phyloP scores from a whole-genome alignment of 306 rosid genomes.

The Potentilla sterilis region DNA sequence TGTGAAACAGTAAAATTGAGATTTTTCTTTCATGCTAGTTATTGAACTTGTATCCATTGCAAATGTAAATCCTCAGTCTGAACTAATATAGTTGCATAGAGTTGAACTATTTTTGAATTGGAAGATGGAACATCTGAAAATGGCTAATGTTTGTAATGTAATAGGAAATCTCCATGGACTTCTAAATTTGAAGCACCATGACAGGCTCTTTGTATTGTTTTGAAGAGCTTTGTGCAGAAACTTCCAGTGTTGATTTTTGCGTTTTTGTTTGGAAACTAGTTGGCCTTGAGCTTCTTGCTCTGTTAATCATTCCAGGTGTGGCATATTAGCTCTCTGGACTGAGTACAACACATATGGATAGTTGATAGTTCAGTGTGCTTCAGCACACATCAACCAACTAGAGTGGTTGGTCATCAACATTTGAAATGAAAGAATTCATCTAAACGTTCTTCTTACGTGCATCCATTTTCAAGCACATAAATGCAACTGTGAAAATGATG shows the following conservation, averaged over 20 bases:
- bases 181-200: background rate
- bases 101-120: background rate
- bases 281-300: background rate
- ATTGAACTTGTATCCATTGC: background rate
- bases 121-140: background rate
- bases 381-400: too few species aligned
- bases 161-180: background rate
- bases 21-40: background rate
- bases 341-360: too few species aligned
- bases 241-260: background rate
- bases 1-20: constrained; percentile 1
- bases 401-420: too few species aligned
- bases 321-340: too few species aligned
- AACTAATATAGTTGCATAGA: too few species aligned
- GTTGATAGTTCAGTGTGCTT: too few species aligned
- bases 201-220: too few species aligned
- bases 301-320: too few species aligned
- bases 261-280: background rate
- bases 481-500: too few species aligned
- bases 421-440: too few species aligned
- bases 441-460: too few species aligned
- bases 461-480: too few species aligned
- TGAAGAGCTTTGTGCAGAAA: background rate
- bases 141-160: background rate
- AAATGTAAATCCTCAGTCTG: background rate